phyloP scores from a whole-genome alignment of 805 yeast species.

The Candida koratica region DNA sequence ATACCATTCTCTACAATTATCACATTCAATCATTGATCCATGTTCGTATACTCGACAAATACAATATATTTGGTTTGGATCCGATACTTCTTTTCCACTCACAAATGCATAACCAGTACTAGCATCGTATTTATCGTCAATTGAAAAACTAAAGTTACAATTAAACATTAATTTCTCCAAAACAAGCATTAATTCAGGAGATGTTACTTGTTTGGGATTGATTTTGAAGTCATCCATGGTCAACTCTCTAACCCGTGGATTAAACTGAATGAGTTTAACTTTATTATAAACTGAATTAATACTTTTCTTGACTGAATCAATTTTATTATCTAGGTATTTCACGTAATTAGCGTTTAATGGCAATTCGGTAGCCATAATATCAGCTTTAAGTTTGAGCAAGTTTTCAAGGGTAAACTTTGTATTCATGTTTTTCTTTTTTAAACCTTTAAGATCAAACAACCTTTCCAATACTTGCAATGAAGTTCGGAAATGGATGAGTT shows the following conservation, averaged over 20 bases:
- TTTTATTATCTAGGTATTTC: conserved; percentile 7
- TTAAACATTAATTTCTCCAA: conserved; percentile 16
- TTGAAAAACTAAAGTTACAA: conserved; percentile 23
- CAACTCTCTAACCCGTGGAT: conserved; percentile 4
- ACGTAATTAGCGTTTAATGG: conserved; percentile 9
- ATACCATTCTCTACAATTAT: conserved; percentile 67
- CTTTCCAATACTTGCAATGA: conserved; percentile 11
- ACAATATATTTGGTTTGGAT: conserved; percentile 41
- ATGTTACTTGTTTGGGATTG: not conserved
- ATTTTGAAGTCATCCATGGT: not conserved
- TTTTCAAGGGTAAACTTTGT: conserved; percentile 17
- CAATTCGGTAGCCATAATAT: conserved; percentile 16
- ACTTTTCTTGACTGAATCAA: conserved; percentile 1
- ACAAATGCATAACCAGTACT: conserved; percentile 23
- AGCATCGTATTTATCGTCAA: conserved; percentile 23
- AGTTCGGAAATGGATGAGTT: conserved; percentile 23
- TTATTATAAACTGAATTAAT: not conserved
- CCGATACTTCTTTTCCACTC: conserved; percentile 7
- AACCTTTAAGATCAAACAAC: conserved; percentile 15
- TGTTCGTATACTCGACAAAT: conserved; percentile 58
- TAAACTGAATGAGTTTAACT: conserved; percentile 5
- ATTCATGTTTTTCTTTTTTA: not conserved
- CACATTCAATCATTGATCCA: conserved; percentile 69
- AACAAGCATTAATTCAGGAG: conserved; percentile 6
- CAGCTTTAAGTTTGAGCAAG: conserved; percentile 20